These are phyloP conservation scores for Anethum foeniculum DNA, from an alignment of 140 eudicot genomes.

Conservation along the genomic window DNA sequence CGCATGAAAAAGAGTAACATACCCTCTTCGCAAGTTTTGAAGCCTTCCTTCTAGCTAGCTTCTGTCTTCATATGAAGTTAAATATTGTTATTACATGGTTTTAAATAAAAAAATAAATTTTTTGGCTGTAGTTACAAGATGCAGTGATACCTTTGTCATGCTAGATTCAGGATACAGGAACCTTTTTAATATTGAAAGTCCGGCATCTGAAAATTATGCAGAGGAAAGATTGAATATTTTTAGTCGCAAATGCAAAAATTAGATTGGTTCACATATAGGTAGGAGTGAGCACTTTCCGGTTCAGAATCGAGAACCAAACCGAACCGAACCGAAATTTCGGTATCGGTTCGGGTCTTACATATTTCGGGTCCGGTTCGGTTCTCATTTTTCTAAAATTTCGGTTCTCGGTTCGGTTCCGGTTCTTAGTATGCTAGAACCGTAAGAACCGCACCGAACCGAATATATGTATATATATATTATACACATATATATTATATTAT, in stretches of 20 bases:
- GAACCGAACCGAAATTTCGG: too few species aligned
- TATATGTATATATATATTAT: too few species aligned
- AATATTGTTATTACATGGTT: constrained; percentile 31
- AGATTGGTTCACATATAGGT: background rate
- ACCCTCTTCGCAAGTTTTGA: constrained; percentile 97
- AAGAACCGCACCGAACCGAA: too few species aligned
- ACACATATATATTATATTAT: too few species aligned
- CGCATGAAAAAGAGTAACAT: constrained; percentile 16
- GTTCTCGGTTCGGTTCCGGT: too few species aligned
- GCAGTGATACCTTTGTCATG: constrained; percentile 54
- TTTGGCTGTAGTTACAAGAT: background rate
- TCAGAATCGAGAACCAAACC: too few species aligned
- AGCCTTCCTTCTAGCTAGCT: constrained; percentile 76
- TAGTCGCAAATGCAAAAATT: background rate
- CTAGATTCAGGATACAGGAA: constrained; percentile 66
- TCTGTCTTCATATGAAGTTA: constrained; percentile 73
- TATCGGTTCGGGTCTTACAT: too few species aligned
- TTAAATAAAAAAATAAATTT: background rate
- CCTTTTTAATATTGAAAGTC: constrained; percentile 75
- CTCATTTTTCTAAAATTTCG: too few species aligned
- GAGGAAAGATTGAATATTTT: constrained; percentile 1
- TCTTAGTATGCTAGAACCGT: too few species aligned
- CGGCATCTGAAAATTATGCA: constrained; percentile 54
- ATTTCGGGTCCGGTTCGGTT: too few species aligned
- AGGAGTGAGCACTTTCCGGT: too few species aligned